Percentiles rank a stretch among this genome's conserved stretches.
These are phyloP conservation scores for Euphorbia celastroides DNA, from an alignment of 441 rosid species.

Conservation along the genomic window DNA sequence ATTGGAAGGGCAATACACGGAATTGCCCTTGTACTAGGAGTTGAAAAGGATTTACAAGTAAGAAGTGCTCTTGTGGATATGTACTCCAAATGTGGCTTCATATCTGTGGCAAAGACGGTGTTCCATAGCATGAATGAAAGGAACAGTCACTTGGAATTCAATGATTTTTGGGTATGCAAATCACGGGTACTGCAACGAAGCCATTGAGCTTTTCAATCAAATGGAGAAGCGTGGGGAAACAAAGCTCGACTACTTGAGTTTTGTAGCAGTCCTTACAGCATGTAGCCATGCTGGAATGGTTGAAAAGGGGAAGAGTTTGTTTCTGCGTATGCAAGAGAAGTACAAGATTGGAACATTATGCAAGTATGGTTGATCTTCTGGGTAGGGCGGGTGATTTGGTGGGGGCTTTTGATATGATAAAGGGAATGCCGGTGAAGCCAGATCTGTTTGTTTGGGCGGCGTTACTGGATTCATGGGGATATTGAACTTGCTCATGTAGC, in stretches of 20 bases:
- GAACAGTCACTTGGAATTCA: slow-evolving; percentile 74
- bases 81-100: slow-evolving; percentile 67
- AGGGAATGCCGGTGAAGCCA: slow-evolving; percentile 57
- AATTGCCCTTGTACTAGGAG: slow-evolving; percentile 51
- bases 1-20: slow-evolving; percentile 71
- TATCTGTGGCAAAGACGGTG: slow-evolving; percentile 47
- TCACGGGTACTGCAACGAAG: slow-evolving; percentile 64
- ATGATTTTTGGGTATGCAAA: slow-evolving; percentile 80
- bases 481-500: slow-evolving; percentile 58
- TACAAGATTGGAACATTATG: slow-evolving; percentile 65
- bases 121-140: slow-evolving; percentile 44
- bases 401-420: slow-evolving; percentile 54
- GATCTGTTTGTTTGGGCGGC: slow-evolving; percentile 93
- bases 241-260: slow-evolving; percentile 65
- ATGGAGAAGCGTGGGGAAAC: slow-evolving; percentile 48
- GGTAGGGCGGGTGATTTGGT: slow-evolving; percentile 62
- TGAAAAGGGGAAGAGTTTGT: slow-evolving; percentile 55
- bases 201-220: slow-evolving; percentile 52
- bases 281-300: slow-evolving; percentile 72
- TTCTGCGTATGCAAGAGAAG: slow-evolving; percentile 53
- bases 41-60: slow-evolving; percentile 50
- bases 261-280: slow-evolving; percentile 76
- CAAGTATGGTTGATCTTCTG: slow-evolving; percentile 77
- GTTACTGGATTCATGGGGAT: slow-evolving; percentile 53
- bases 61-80: slow-evolving; percentile 68